Conservation (phyloP, 345 rosid genomes). For the Microcos paniculata region DNA sequence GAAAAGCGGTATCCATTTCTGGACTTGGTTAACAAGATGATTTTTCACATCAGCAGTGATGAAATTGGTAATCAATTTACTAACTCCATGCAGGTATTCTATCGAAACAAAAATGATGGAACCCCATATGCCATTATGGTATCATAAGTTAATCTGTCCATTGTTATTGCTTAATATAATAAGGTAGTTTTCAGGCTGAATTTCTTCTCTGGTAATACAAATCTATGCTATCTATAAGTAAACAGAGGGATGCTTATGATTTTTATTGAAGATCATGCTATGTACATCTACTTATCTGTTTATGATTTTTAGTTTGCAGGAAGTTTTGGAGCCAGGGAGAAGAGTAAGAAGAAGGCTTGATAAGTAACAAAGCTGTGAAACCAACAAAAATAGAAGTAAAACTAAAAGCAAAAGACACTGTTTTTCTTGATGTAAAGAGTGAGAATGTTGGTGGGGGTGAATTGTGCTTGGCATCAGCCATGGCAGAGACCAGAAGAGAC, state of each 20-base stretch:
- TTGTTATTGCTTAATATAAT: no score
- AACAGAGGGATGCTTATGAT: no score
- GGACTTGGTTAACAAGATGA: not conserved
- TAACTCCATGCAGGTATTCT: slow-evolving; percentile 52
- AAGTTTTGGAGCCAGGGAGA: slow-evolving; percentile 25
- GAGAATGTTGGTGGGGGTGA: not conserved
- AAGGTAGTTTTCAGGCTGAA: not conserved
- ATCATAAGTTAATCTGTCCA: not conserved
- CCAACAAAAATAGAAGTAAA: slow-evolving; percentile 21
- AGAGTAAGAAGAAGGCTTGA: no score
- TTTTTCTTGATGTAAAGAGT: not conserved
- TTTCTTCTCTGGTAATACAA: not conserved
- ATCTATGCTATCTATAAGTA: not conserved
- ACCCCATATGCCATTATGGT: slow-evolving; percentile 89
- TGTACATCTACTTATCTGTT: not conserved
- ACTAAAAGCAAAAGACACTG: slow-evolving; percentile 20
- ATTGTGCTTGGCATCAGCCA: slow-evolving; percentile 8
- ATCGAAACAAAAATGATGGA: slow-evolving; percentile 72
- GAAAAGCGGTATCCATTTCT: slow-evolving; percentile 71
- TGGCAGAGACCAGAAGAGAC: not conserved
- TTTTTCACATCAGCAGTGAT: not conserved
- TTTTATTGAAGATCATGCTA: not conserved
- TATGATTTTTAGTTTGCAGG: not conserved
- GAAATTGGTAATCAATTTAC: not conserved
- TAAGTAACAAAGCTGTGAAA: slow-evolving; percentile 10